Percentiles rank a stretch among this genome's conserved stretches.
These are phyloP conservation scores for Pichia sp. DNA, from an alignment of 1,139 yeast genomes.

Conservation along the genomic window DNA sequence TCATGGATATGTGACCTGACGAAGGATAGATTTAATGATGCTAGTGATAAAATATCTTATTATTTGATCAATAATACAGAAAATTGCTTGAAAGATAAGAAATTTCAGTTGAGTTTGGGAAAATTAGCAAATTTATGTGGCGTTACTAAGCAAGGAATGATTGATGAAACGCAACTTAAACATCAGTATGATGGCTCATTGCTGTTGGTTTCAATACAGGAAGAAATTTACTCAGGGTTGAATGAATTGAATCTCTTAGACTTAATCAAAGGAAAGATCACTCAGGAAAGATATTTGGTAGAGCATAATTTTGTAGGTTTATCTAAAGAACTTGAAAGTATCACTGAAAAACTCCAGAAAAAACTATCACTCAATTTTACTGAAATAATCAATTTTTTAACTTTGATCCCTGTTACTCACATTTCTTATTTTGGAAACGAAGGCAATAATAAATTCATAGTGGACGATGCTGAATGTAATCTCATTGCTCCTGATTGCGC, in stretches of 20 bases:
- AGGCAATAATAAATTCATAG: neutral
- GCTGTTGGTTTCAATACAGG: conserved; percentile 4
- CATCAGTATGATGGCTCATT: neutral
- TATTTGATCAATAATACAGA: neutral
- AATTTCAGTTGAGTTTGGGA: conserved; percentile 10
- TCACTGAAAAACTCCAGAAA: neutral
- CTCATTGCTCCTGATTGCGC: neutral
- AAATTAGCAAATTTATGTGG: conserved; percentile 6
- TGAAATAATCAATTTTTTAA: conserved; percentile 3
- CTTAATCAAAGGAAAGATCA: neutral
- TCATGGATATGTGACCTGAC: conserved; percentile 69
- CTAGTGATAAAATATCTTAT: neutral
- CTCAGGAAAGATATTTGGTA: neutral
- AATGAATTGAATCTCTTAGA: neutral
- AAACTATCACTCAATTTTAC: neutral
- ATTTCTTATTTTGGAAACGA: no score
- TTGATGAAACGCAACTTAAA: neutral
- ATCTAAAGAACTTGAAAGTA: neutral
- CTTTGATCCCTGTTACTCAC: neutral
- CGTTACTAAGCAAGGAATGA: neutral
- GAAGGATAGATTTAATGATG: neutral
- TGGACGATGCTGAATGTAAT: neutral
- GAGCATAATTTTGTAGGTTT: neutral
- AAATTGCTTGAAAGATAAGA: neutral
- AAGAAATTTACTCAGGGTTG: neutral